phyloP scores from a whole-genome alignment of 208 protist genomes.

The Leishmania gerbilli region DNA sequence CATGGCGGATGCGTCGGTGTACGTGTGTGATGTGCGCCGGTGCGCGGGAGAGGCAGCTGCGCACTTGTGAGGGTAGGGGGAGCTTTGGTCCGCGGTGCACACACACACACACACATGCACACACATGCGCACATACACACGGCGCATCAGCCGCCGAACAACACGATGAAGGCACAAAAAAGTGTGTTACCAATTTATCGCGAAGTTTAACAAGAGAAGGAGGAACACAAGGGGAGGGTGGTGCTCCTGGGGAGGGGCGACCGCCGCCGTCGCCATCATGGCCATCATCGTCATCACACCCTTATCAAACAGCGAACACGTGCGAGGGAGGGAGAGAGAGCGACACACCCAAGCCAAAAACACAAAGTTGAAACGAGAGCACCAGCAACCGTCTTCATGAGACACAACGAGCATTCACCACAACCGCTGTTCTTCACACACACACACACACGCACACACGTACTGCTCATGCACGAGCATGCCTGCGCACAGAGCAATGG shows the following conservation, averaged over 20 bases:
- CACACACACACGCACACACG: not conserved
- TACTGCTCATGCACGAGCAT: not conserved
- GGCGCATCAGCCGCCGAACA: not conserved
- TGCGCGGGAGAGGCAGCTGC: not conserved
- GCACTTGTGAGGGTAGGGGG: not conserved
- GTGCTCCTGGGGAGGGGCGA: not conserved
- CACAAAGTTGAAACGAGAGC: too few species aligned
- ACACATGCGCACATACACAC: not conserved
- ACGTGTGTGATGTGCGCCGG: not conserved
- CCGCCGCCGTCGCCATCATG: not conserved
- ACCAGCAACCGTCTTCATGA: not conserved
- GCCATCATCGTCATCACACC: not conserved
- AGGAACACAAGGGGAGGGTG: not conserved
- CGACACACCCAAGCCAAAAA: not conserved
- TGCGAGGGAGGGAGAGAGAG: not conserved
- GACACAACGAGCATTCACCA: slow-evolving; percentile 1
- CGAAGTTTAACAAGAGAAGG: slow-evolving; percentile 3
- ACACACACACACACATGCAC: not conserved
- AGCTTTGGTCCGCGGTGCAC: not conserved
- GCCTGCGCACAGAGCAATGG: not conserved
- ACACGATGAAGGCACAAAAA: not conserved
- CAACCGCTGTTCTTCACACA: not conserved
- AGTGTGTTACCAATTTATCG: slow-evolving; percentile 1
- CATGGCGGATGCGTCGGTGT: not conserved
- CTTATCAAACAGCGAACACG: not conserved